Conservation (phyloP, 2,329 filamentous ascomycete species). For the Pseudocercospora eumusae region DNA sequence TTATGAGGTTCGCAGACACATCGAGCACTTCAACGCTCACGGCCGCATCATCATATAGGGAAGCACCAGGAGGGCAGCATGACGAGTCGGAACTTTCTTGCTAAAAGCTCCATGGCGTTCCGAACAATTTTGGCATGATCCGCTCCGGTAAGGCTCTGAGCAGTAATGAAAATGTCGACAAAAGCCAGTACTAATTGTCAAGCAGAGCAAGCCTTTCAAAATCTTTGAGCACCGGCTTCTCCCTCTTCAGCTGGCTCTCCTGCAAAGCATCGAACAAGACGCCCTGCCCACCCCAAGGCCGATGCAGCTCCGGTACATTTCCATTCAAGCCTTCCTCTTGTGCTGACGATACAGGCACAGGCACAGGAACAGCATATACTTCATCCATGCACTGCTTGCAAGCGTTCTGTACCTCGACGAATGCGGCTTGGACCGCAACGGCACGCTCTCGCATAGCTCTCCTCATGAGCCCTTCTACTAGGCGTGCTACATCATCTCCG, state of each 20-base stretch:
- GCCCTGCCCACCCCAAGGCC: conserved; percentile 47
- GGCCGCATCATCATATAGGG: too few relatives aligned
- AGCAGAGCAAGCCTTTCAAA: conserved; percentile 52
- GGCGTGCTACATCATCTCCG: conserved; percentile 68
- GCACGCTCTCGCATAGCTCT: conserved; percentile 87
- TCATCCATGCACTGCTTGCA: conserved; percentile 68
- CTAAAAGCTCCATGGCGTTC: too few relatives aligned
- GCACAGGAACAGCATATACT: conserved; percentile 53
- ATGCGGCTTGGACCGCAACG: conserved; percentile 70
- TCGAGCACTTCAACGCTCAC: background rate
- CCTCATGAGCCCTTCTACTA: conserved; percentile 76
- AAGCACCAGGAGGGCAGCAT: too few relatives aligned
- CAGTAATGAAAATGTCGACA: too few relatives aligned
- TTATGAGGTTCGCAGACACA: background rate
- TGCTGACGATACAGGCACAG: background rate
- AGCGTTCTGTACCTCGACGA: conserved; percentile 71
- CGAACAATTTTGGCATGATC: too few relatives aligned
- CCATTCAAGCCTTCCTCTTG: conserved; percentile 6
- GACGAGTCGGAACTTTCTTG: too few relatives aligned
- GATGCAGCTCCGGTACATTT: conserved; percentile 29
- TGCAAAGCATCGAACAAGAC: conserved; percentile 50
- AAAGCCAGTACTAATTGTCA: conserved; percentile 26
- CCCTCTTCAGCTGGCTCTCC: conserved; percentile 41
- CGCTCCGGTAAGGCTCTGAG: too few relatives aligned
- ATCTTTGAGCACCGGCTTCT: conserved; percentile 55